Percentiles rank a stretch among this genome's conserved stretches.
Evolutionary conservation across 225 moss, liverwort and hornwort species (phyloP).

Genomic region (Thuidium tamariscinum): DNA sequence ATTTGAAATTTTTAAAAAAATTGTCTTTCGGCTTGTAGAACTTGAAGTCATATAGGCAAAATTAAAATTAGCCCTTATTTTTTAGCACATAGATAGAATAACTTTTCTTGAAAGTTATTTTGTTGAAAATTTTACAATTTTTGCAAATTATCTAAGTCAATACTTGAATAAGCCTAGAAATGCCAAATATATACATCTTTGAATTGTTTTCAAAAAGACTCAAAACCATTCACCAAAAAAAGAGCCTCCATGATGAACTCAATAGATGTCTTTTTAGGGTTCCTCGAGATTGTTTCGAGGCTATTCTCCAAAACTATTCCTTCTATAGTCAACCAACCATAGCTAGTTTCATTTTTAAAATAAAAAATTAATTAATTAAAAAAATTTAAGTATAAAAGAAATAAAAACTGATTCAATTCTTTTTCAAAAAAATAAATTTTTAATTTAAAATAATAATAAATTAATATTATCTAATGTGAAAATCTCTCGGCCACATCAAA

Average conservation of each 20-base stretch:
- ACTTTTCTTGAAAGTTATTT: rapidly evolving
- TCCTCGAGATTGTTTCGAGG: no score
- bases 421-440: no score
- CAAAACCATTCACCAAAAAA: neutral
- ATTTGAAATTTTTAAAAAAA: neutral
- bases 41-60: neutral
- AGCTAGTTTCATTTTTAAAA: no score
- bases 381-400: no score
- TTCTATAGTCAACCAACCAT: no score
- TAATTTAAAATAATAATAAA: no score
- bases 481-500: no score
- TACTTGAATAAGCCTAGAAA: neutral
- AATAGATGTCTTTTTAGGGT: no score
- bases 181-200: neutral
- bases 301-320: no score
- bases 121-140: neutral
- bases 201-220: neutral
- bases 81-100: neutral
- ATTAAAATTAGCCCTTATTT: neutral
- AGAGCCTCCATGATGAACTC: neutral
- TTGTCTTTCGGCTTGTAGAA: neutral
- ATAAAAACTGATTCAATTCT: no score
- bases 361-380: no score
- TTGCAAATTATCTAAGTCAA: neutral
- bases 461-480: no score